A percentile compares a stretch with the other conserved stretches of the same genome.
phyloP scores from a whole-genome alignment of 768 basidiomycete species.

The Favolaschia claudopus region DNA sequence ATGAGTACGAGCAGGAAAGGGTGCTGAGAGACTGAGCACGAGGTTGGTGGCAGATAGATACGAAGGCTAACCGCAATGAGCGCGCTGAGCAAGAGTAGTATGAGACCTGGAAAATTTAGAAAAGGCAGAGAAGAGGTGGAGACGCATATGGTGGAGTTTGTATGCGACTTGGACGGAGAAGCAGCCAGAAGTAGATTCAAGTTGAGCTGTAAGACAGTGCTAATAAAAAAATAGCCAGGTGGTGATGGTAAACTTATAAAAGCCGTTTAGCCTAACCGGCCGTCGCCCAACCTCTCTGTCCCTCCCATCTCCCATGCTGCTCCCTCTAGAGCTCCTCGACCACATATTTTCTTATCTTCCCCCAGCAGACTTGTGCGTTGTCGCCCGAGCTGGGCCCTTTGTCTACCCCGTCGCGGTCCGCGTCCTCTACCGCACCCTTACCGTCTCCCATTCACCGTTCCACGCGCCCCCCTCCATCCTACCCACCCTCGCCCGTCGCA shows the following conservation, averaged over 20 bases:
- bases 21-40: slow-evolving; percentile 47
- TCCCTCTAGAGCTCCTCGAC: slow-evolving; percentile 73
- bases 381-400: slow-evolving; percentile 52
- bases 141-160: slow-evolving; percentile 21
- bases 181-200: no score
- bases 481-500: slow-evolving; percentile 61
- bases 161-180: slow-evolving; percentile 8
- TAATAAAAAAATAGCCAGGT: no score
- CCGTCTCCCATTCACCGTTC: slow-evolving; percentile 49
- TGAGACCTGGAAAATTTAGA: slow-evolving; percentile 2
- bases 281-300: slow-evolving; percentile 15
- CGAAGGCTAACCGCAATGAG: slow-evolving; percentile 26
- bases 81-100: slow-evolving; percentile 11
- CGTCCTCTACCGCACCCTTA: slow-evolving; percentile 67
- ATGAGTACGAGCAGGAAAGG: slow-evolving; percentile 70
- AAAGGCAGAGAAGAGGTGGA: background rate
- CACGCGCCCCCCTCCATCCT: slow-evolving; percentile 49
- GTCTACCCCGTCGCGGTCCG: slow-evolving; percentile 62
- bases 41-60: slow-evolving; percentile 4
- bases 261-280: slow-evolving; percentile 19
- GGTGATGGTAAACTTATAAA: no score
- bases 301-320: slow-evolving; percentile 52
- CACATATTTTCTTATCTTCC: slow-evolving; percentile 46
- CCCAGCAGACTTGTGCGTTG: slow-evolving; percentile 51
- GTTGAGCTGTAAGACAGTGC: no score